Conservation (phyloP, 257 asterid species). For the Echites panduratus region DNA sequence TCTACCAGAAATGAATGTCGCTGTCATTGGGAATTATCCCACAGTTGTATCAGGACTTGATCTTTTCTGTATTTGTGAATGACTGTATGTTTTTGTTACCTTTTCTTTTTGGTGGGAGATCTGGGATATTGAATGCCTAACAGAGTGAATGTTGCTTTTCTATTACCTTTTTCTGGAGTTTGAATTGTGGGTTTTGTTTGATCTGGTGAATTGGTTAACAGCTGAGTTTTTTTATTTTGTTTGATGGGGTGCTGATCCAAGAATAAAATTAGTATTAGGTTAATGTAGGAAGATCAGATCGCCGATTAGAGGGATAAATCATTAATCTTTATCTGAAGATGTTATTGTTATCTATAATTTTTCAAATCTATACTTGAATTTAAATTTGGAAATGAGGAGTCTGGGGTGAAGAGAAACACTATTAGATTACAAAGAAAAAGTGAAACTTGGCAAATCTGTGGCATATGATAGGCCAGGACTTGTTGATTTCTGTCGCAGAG, state of each 20-base stretch:
- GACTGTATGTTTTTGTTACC: not conserved
- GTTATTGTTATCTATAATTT: not conserved
- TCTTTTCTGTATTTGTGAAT: not conserved
- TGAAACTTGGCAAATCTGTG: not conserved
- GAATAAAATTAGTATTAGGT: not conserved
- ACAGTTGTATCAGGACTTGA: not conserved
- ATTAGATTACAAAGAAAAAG: not conserved
- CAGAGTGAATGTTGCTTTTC: not conserved
- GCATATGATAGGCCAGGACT: not conserved
- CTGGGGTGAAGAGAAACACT: not conserved
- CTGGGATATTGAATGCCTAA: slow-evolving; percentile 7
- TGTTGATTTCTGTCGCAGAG: not conserved
- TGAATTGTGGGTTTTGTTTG: slow-evolving; percentile 9
- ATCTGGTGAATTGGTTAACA: slow-evolving; percentile 19
- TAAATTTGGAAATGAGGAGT: not conserved
- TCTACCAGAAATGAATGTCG: not conserved
- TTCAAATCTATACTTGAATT: not conserved
- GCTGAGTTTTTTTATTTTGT: slow-evolving; percentile 1
- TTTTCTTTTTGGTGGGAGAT: slow-evolving; percentile 14
- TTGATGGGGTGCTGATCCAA: not conserved
- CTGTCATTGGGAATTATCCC: not conserved
- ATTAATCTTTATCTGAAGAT: not conserved
- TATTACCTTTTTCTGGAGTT: not conserved
- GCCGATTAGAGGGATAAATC: not conserved
- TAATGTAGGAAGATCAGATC: not conserved